Percentiles rank a stretch among this genome's conserved stretches.
Conservation (phyloP, 208 protist species). For the Trypanosoma congolense region DNA sequence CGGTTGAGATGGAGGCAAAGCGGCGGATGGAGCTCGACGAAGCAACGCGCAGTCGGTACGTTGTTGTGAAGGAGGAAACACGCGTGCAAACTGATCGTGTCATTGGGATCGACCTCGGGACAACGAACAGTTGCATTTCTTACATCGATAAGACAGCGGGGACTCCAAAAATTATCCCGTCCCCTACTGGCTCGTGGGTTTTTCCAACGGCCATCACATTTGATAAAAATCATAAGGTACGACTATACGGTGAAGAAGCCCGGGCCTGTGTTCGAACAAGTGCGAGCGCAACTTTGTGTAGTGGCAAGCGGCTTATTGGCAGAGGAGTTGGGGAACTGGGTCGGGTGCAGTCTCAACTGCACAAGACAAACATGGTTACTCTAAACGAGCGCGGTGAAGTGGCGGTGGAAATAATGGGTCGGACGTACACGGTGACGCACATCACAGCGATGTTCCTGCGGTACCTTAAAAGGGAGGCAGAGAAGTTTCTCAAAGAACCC, state of each 20-base stretch:
- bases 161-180: slow-evolving; percentile 87
- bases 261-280: slow-evolving; percentile 80
- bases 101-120: slow-evolving; percentile 98
- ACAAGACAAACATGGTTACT: slow-evolving; percentile 86
- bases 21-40: slow-evolving; percentile 67
- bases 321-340: slow-evolving; percentile 82
- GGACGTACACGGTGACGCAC: slow-evolving; percentile 88
- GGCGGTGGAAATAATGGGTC: slow-evolving; percentile 84
- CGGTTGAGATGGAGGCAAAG: slow-evolving; percentile 75
- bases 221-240: slow-evolving; percentile 84
- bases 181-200: slow-evolving; percentile 88
- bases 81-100: slow-evolving; percentile 40
- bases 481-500: slow-evolving; percentile 76
- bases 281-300: slow-evolving; percentile 85
- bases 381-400: slow-evolving; percentile 84
- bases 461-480: slow-evolving; percentile 83
- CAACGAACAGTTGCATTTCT: slow-evolving; percentile 96
- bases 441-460: slow-evolving; percentile 92
- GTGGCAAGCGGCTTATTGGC: slow-evolving; percentile 88
- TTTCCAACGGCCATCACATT: slow-evolving; percentile 89
- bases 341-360: slow-evolving; percentile 67
- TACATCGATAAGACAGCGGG: slow-evolving; percentile 76
- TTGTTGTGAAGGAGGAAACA: slow-evolving; percentile 75
- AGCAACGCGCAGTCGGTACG: slow-evolving; percentile 50
- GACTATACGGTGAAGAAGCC: slow-evolving; percentile 86